Evolutionary conservation across 2,329 filamentous ascomycete genomes (phyloP).

Genomic region (Pseudogymnoascus sp.): DNA sequence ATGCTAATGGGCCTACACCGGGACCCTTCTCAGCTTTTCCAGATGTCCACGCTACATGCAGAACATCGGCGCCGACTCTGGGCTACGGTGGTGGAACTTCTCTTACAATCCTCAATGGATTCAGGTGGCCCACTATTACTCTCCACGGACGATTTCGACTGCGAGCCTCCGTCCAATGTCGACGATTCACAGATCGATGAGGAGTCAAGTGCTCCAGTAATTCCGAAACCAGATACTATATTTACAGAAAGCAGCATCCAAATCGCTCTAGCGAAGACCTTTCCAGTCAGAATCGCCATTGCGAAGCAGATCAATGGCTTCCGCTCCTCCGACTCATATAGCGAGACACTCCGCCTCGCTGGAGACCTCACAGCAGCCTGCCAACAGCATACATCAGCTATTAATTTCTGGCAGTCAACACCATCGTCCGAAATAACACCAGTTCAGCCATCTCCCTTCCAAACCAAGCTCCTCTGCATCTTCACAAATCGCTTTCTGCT

Average conservation of each 20-base stretch:
- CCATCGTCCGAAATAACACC: background rate
- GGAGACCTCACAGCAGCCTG: conserved; percentile 32
- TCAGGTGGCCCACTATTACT: conserved; percentile 43
- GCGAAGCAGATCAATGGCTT: conserved; percentile 41
- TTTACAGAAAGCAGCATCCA: conserved; percentile 43
- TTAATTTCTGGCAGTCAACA: background rate
- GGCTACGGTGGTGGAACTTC: conserved; percentile 47
- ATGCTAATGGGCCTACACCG: conserved; percentile 51
- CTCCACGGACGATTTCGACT: conserved; percentile 39
- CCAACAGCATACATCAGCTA: background rate
- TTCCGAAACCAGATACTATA: conserved; percentile 18
- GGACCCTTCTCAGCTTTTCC: conserved; percentile 41
- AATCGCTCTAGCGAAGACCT: conserved; percentile 37
- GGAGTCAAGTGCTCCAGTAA: conserved; percentile 20
- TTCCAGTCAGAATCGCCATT: conserved; percentile 36
- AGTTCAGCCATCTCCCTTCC: conserved; percentile 26
- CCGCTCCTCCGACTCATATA: conserved; percentile 34
- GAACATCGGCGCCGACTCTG: conserved; percentile 49
- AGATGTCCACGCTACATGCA: conserved; percentile 38
- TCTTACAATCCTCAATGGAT: conserved; percentile 42
- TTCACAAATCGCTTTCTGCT: conserved; percentile 46
- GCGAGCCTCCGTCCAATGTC: conserved; percentile 38
- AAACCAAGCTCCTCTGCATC: conserved; percentile 41
- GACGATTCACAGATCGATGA: conserved; percentile 42
- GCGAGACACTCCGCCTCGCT: conserved; percentile 39